Conservation (phyloP, 2,329 filamentous ascomycete species). For the Epichloe brachyelytri region DNA sequence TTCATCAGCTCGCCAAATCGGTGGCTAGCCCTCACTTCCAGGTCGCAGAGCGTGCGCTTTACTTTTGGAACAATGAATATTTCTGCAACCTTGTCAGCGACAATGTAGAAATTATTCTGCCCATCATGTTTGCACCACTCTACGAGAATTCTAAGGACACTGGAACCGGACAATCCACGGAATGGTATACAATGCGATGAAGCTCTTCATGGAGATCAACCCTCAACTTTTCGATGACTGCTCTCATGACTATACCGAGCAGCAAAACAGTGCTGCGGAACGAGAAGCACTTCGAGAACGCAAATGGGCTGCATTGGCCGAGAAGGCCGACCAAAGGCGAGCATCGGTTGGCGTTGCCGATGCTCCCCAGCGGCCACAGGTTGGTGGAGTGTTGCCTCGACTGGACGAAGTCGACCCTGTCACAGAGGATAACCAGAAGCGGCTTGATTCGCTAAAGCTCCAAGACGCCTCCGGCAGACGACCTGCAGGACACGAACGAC, state of each 20-base stretch:
- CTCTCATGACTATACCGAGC: conserved; percentile 94
- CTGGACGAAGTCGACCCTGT: conserved; percentile 68
- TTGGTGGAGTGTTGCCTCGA: conserved; percentile 28
- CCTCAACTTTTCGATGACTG: conserved; percentile 97
- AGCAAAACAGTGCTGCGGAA: conserved; percentile 82
- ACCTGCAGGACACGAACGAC: conserved; percentile 42
- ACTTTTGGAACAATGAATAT: conserved; percentile 99
- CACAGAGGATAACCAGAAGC: conserved; percentile 72
- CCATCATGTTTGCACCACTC: conserved; percentile 97
- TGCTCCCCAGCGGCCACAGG: conserved; percentile 24
- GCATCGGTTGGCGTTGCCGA: conserved; percentile 21
- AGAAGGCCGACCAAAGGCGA: conserved; percentile 63
- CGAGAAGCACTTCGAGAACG: conserved; percentile 70
- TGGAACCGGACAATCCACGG: conserved; percentile 99
- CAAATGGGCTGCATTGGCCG: conserved; percentile 78
- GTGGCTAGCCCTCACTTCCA: conserved; percentile 98
- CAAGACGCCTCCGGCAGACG: conserved; percentile 61
- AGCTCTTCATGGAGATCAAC: conserved; percentile 99
- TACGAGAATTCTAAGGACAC: conserved; percentile 98
- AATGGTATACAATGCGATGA: conserved; percentile 99
- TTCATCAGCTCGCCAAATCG: conserved; percentile 94
- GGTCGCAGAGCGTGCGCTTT: conserved; percentile 90
- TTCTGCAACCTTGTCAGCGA: conserved; percentile 99
- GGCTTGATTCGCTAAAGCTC: conserved; percentile 79
- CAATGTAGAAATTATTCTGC: conserved; percentile 95